Evolutionary conservation across 345 rosid species (phyloP), one percentile per base, ranked within the genome.

Genomic region (Lepidium africanum): DNA sequence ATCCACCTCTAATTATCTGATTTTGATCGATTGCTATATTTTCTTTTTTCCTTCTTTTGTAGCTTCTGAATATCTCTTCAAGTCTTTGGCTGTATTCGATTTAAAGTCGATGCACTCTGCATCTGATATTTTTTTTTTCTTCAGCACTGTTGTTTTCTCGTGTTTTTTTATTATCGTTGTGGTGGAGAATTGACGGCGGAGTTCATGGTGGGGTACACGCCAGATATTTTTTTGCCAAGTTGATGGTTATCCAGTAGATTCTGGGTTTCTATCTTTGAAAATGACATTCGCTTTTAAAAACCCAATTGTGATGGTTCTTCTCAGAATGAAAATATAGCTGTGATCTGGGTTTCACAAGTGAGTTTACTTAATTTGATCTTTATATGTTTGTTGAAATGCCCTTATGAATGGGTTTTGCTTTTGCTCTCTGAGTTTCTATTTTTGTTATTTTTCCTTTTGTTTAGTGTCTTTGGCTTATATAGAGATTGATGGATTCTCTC

Each of bases 191-290:
- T 74, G 90, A 84, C 65, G 65, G 63, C 66, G 78, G 79, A 41
- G 75, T 23, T 77, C 62, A 51, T 69, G 75, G 72, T 77, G 65
- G 76, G 74, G 76, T 67, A 21, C 5, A 21, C 27, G 41, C 56
- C 73, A 62, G 82, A 80, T 78, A 65, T 84, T 80, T n/a, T 85
- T 80, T 77, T 61, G 47, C 71, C 83, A 74, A 80, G 82, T 88
- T 80, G 81, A 25, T 74, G 70, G 52, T n/a, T 64, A 47, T 81
- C 80, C 74, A 63, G 64, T 62, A 12, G 46, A 59, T 71, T 86
- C 86, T 68, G 54, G 67, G 48, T 55, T 69, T 63, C 33, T 68
- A 12, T 72, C 65, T 69, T 47, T 11, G 79, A 81, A 55, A 66
- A 59, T 2, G 75, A 79, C 76, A 53, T 58, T 59, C 48, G 39